phyloP scores from a whole-genome alignment of 371 early-diverging fungal species.

The Mucor mucedo region DNA sequence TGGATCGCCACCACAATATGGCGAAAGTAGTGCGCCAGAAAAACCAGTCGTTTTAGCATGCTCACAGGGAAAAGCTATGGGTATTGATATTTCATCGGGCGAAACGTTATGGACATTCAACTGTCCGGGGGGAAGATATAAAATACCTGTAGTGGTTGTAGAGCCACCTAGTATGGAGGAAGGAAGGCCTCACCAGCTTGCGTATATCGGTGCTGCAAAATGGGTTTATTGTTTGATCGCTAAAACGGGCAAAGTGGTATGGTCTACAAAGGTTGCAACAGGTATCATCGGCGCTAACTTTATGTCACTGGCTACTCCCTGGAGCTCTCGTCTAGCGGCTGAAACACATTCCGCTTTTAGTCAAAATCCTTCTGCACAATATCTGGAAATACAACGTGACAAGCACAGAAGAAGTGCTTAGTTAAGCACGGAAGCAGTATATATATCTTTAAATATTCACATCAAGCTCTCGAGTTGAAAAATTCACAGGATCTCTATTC shows the following conservation, averaged over 20 bases:
- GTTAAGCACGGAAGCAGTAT: too few species aligned
- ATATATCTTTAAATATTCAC: too few species aligned
- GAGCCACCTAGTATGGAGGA: conserved; percentile 19
- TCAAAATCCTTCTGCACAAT: conserved; percentile 24
- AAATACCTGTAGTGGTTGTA: conserved; percentile 27
- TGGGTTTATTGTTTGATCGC: conserved; percentile 34
- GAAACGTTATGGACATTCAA: conserved; percentile 32
- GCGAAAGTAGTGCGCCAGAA: conserved; percentile 1
- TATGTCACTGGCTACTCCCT: conserved; percentile 34
- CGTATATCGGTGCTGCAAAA: conserved; percentile 32
- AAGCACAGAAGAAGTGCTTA: too few species aligned
- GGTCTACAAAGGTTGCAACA: conserved; percentile 23
- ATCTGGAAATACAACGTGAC: too few species aligned
- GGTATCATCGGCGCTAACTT: conserved; percentile 22
- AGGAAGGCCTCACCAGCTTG: conserved; percentile 10
- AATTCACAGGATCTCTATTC: too few species aligned
- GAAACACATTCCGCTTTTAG: conserved; percentile 34
- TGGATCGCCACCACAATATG: conserved; percentile 11
- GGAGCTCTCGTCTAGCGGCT: conserved; percentile 34
- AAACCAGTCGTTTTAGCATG: conserved; percentile 20
- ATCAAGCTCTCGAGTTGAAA: too few species aligned
- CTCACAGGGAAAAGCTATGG: conserved; percentile 31
- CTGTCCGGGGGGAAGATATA: conserved; percentile 37
- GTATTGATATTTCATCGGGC: conserved; percentile 27
- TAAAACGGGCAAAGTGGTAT: conserved; percentile 26